Base-by-base conservation (phyloP, 2,329 filamentous ascomycete species). In the Phialophora expanda region DNA sequence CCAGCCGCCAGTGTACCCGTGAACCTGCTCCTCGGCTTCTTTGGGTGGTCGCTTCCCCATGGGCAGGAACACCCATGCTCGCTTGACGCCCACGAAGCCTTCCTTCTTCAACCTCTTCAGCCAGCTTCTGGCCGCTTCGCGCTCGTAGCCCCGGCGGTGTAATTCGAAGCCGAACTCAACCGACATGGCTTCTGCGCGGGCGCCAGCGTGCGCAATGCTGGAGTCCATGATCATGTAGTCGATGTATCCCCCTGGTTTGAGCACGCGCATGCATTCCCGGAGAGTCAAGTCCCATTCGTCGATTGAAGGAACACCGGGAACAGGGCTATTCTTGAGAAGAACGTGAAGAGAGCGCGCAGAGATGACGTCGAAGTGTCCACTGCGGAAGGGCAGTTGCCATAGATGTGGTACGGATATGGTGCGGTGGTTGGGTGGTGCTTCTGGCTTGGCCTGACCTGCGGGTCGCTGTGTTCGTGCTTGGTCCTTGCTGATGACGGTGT, bases 121-220 rank as follows among this genome's bases (percentile, higher is more conserved):
- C 82, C 94, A 98, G 64, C 85, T 84, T 78, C 92, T 93, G 14
- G 92, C 95, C 0, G 94, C 91, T 60, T 83, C 83, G 1, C 94
- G 89, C 76, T 98, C 95, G 76, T 97, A 98, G 32, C 94, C 94
- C 2, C 94, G 86, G 0, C 91, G 94, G 78, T 90, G 91, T 67
- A 99, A 89, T 60, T 91, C 89, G 82, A 95, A 96, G 48, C 90
- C 90, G 75, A 99, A 98, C 78, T 98, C 93, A 62, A 96, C 92
- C 56, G 90, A 90, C 76, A 95, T 90, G 54, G 92, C 92, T 64
- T 92, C 88, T 41, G 89, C 92, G 22, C 89, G 83, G 0, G 90
- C 88, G 0, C 93, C 93, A 0, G 92, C 89, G 70, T 93, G 93
- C 68, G 96, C 88, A 72, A 99, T 88, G 74, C 96, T 93, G 1